Evolutionary conservation across 1,284 basidiomycete genomes (phyloP), one percentile per base, ranked within the genome.

Genomic region (Puccinia brachypodii): DNA sequence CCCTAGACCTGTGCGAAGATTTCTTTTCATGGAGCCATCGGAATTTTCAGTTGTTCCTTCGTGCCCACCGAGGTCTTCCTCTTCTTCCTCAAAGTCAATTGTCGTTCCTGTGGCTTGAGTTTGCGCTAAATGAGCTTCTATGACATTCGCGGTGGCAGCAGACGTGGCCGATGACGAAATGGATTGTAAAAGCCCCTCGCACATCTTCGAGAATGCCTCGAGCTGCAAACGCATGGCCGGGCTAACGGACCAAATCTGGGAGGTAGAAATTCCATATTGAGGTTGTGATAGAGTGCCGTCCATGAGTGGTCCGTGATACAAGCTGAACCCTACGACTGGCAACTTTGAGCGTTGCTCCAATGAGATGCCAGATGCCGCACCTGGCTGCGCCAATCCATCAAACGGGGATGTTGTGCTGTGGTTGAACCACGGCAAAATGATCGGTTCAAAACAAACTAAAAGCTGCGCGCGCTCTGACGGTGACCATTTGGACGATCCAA

Each of bases 381-480:
- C 79, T 28, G 79, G 79, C 44, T 44, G 42, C 28, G 62, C 53
- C 31, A 81, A 62, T 14, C 58, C 42, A 50, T 42, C 31, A 40
- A 2, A 38, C 25, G 56, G 44, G 40, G n/a, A 14, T 25, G 33
- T 53, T 19, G 36, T 7, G 40, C 33, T 36, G 13, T 13, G 25
- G 33, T 53, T 19, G 36, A 60, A 38, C 31, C 44, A 42, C 25
- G 36, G 33, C 42, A 74, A 66, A 31, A 81, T 50, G 19, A 76
- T 66, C 22, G 79, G 79, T 50, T 74, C 79, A 53, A 81, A 74
- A 44, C 79, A 81, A 42, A 58, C 31, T n/a, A 81, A 66, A 60
- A 81, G 56, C 22, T 42, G 40, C 14, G 71, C 79, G 13, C 69
- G 71, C 66, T 81, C 69, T 25, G 69, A 31, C 2, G 58, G 38